Base-by-base conservation (phyloP, 768 basidiomycete genomes). In the Lactifluus rugatus region DNA sequence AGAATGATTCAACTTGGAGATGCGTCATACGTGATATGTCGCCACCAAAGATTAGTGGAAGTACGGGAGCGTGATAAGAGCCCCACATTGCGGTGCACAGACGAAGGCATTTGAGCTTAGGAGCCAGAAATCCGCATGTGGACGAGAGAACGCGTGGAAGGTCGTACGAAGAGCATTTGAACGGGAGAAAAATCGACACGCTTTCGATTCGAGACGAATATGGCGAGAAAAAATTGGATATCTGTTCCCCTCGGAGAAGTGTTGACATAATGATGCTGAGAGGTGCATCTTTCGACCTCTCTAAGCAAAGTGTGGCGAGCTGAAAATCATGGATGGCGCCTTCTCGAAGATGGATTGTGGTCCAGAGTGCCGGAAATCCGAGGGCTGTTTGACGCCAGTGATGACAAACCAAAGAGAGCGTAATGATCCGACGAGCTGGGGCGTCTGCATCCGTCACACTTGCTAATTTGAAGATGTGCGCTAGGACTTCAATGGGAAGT, bases 1-100 rank as follows among this genome's bases (percentile, higher is more conserved):
- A 57, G 60, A 64, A 65, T 2, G 57, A 65, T 52, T 65, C 64
- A 13, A 65, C 51, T n/a, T 60, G 63, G 34, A 65, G 53, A 50
- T 64, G 62, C 11, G 59, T 64, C 19, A 65, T 54, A 46, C 51
- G 46, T 41, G 63, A 61, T 34, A 65, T 62, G 25, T 64, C 47
- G 23, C 63, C 63, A 23, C 54, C 59, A 41, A 65, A 62, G n/a
- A 65, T 32, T 2, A 36, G 34, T 21, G 63, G 63, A 19, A 65
- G 60, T 26, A 36, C 51, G 9, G 62, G 60, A 17, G 50, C 26
- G 42, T 57, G 41, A 48, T 56, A 51, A 26, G 60, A 57, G 25
- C 60, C 60, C 62, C 62, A 63, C 62, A 61, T 63, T 19, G 62
- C 60, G n/a, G 62, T 62, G 52, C 62, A 61, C 10, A 63, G 37